Conservation (phyloP, 2,329 filamentous ascomycete species). For the Akanthomyces lecanii region DNA sequence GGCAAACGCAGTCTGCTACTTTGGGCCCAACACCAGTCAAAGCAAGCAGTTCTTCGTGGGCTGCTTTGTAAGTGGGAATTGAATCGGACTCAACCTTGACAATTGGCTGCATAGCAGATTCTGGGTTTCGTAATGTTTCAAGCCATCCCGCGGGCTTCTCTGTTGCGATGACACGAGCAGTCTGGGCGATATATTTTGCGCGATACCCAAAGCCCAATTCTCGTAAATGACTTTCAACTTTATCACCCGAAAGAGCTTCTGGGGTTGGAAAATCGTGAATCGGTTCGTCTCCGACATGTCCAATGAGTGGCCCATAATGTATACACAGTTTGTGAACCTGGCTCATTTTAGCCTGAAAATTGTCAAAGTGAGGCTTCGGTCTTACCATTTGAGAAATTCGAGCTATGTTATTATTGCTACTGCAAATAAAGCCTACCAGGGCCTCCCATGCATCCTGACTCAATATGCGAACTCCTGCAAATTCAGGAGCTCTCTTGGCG, state of each 20-base stretch:
- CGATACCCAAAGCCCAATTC: slow-evolving; percentile 90
- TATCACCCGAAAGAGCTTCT: slow-evolving; percentile 62
- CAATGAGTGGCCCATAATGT: slow-evolving; percentile 77
- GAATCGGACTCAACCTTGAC: slow-evolving; percentile 42
- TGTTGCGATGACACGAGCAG: slow-evolving; percentile 68
- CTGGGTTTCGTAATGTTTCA: slow-evolving; percentile 70
- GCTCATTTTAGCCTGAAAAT: not conserved
- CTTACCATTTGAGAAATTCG: slow-evolving; percentile 90
- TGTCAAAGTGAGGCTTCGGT: not conserved
- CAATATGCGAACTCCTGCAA: slow-evolving; percentile 86
- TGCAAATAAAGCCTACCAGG: slow-evolving; percentile 92
- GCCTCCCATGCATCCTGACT: slow-evolving; percentile 96
- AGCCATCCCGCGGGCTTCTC: slow-evolving; percentile 72
- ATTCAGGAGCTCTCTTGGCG: slow-evolving; percentile 76
- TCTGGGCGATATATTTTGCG: slow-evolving; percentile 86
- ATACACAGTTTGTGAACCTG: slow-evolving; percentile 80
- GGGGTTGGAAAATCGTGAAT: slow-evolving; percentile 88
- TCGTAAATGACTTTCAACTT: slow-evolving; percentile 77
- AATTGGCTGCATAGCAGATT: slow-evolving; percentile 48
- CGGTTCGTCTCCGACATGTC: slow-evolving; percentile 60
- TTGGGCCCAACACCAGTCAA: slow-evolving; percentile 92
- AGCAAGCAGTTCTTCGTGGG: slow-evolving; percentile 73
- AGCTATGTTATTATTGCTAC: slow-evolving; percentile 96
- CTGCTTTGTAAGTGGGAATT: slow-evolving; percentile 65
- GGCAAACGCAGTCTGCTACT: slow-evolving; percentile 91